These are phyloP conservation scores for Senna tora DNA, from an alignment of 306 rosid species.

Conservation along the genomic window DNA sequence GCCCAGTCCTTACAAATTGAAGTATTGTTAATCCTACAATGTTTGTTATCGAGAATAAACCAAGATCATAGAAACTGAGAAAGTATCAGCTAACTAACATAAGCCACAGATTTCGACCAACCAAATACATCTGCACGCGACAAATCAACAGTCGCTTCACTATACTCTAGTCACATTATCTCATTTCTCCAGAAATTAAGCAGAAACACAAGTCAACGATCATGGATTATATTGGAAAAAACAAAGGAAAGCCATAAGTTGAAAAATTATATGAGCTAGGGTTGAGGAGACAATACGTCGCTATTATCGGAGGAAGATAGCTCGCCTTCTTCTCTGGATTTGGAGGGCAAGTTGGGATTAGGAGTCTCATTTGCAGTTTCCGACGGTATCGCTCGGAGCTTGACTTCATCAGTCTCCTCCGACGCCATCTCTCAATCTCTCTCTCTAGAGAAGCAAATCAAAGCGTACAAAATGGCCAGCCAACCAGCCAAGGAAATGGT, in stretches of 20 bases:
- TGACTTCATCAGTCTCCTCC: constrained; percentile 48
- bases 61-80: neutral
- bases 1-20: neutral
- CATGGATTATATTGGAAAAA: neutral
- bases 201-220: constrained; percentile 18
- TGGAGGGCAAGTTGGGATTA: constrained; percentile 35
- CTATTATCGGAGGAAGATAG: constrained; percentile 64
- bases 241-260: neutral
- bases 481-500: neutral
- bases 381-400: constrained; percentile 32
- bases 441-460: neutral
- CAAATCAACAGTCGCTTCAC: neutral
- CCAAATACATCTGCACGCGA: neutral
- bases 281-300: constrained; percentile 47
- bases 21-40: constrained; percentile 18
- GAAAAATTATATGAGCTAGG: constrained; percentile 17
- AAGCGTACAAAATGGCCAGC: constrained; percentile 15
- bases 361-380: constrained; percentile 32
- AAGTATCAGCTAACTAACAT: constrained; percentile 6
- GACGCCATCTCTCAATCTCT: constrained; percentile 26
- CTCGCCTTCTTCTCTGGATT: constrained; percentile 88
- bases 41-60: neutral
- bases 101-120: neutral
- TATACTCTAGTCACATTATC: neutral
- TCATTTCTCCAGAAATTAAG: constrained; percentile 11